Percentiles rank a stretch among this genome's conserved stretches.
phyloP scores from a whole-genome alignment of 805 yeast genomes.

The Torulaspora delbrueckii region DNA sequence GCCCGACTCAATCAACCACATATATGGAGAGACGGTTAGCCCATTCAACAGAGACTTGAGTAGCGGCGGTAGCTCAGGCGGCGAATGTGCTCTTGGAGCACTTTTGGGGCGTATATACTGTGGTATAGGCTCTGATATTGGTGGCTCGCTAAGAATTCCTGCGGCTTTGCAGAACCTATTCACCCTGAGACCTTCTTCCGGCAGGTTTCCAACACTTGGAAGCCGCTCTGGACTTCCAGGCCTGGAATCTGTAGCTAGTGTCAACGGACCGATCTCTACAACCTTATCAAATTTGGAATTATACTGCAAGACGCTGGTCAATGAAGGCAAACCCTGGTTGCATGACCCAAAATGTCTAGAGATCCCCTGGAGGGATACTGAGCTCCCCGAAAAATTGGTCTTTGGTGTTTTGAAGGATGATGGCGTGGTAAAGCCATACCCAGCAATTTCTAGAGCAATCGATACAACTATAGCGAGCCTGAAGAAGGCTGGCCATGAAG shows the following conservation, averaged over 20 bases:
- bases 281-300: slow-evolving; percentile 60
- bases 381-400: slow-evolving; percentile 40
- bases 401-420: slow-evolving; percentile 62
- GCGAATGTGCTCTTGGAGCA: slow-evolving; percentile 60
- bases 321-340: slow-evolving; percentile 61
- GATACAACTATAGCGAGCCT: slow-evolving; percentile 32
- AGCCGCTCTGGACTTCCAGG: slow-evolving; percentile 54
- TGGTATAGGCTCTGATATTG: slow-evolving; percentile 67
- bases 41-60: slow-evolving; percentile 52
- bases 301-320: slow-evolving; percentile 59
- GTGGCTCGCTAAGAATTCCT: slow-evolving; percentile 65
- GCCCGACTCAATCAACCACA: slow-evolving; percentile 54
- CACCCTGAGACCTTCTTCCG: slow-evolving; percentile 58
- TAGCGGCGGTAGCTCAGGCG: slow-evolving; percentile 67
- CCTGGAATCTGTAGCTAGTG: slow-evolving; percentile 60
- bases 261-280: slow-evolving; percentile 64
- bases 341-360: slow-evolving; percentile 36
- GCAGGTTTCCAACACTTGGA: slow-evolving; percentile 41
- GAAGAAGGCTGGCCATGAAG: slow-evolving; percentile 45
- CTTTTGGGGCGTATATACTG: slow-evolving; percentile 51
- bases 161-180: slow-evolving; percentile 57
- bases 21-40: slow-evolving; percentile 54
- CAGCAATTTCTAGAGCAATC: slow-evolving; percentile 56
- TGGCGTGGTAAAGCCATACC: slow-evolving; percentile 60
- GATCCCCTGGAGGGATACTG: slow-evolving; percentile 38